Conservation (phyloP, 148 eudicot genomes). For the Chenopodium quinoa region DNA sequence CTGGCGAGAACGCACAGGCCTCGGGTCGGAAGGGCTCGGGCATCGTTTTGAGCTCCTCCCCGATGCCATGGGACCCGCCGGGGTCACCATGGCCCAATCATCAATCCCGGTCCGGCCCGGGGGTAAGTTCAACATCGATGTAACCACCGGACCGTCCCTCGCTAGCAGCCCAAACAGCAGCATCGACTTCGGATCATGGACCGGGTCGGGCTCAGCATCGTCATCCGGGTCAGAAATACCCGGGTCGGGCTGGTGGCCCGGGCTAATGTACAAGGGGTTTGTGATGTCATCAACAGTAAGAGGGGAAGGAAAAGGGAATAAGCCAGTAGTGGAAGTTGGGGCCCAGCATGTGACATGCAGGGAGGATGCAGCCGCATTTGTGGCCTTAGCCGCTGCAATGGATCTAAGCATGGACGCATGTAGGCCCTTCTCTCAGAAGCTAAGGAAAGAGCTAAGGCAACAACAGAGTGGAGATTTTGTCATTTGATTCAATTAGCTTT, state of each 20-base stretch:
- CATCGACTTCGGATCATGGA: conserved; percentile 66
- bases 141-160: conserved; percentile 52
- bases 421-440: conserved; percentile 44
- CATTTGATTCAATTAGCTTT: conserved; percentile 28
- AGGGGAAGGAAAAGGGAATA: conserved; percentile 41
- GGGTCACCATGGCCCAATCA: conserved; percentile 55
- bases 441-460: conserved; percentile 53
- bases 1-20: conserved; percentile 53
- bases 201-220: conserved; percentile 48
- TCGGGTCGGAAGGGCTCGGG: conserved; percentile 42
- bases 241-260: conserved; percentile 46
- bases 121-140: conserved; percentile 69
- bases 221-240: conserved; percentile 49
- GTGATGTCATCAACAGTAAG: conserved; percentile 93
- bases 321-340: conserved; percentile 67
- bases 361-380: conserved; percentile 68
- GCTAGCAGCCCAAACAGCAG: conserved; percentile 66
- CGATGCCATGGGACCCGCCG: conserved; percentile 44
- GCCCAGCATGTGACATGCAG: conserved; percentile 58
- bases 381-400: conserved; percentile 62
- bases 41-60: conserved; percentile 73
- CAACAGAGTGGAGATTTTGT: conserved; percentile 39
- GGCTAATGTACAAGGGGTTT: conserved; percentile 65
- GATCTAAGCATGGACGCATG: conserved; percentile 67
- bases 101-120: conserved; percentile 44